Evolutionary conservation across 768 basidiomycete genomes (phyloP), one percentile per base, ranked within the genome.

Genomic region (Kwoniella mangroviensis): DNA sequence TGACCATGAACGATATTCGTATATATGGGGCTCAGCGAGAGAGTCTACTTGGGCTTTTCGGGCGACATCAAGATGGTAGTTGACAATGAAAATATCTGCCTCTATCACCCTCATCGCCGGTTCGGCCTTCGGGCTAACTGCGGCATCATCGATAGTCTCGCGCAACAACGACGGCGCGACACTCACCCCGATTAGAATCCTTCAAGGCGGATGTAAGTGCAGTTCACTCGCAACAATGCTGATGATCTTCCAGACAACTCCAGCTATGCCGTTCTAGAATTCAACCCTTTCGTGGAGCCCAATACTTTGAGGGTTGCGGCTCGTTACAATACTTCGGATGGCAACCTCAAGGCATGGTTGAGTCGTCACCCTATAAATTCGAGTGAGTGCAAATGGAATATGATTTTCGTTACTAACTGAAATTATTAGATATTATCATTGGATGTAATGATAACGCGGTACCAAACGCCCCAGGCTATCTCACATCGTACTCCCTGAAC

Each of bases 181-280:
- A 6, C 0, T 21, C 9, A 49, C 26, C 43, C 61, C 61, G 4
- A 63, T 63, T 5, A 63, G 26, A 24, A 63, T 63, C 6, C 22
- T 63, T 26, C 61, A 63, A 63, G 61, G 61, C 15, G 61, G 61
- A 63, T 63, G 61, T 63, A 26, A 52, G 61, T 63, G n/a, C 2
- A 49, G 15, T 17, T 21, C 26, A 17, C 17, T 41, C 22, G 11
- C n/a, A 22, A 26, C 58, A 59, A n/a, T 19, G 24, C 58, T 59
- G 61, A 49, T 24, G 12, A n/a, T 3, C 22, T 17, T 3, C 5
- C 24, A 63, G 61, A 63, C 49, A 63, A 63, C 21, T 49, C 61
- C 6, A 63, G 49, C 41, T 63, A 63, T 51, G 61, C 61, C 28
- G 61, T 63, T 9, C 51, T 63, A 3, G 61, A 63, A 52, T 63